A percentile compares a stretch with the other conserved stretches of the same genome.
Evolutionary conservation across 2,329 filamentous ascomycete species (phyloP).

Genomic region (Dendrostoma leiphaemia): DNA sequence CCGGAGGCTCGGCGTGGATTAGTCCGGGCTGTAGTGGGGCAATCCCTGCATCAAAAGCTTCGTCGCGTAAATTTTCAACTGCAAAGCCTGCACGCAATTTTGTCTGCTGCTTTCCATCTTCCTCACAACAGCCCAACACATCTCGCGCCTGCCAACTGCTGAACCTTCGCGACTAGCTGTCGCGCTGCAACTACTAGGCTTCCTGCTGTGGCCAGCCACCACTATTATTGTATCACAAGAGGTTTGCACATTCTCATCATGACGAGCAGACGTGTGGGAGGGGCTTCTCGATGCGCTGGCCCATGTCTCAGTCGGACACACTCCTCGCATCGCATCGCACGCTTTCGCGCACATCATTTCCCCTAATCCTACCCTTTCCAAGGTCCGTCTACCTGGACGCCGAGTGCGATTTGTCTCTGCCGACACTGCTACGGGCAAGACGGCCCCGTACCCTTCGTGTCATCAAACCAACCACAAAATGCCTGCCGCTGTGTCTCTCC

Average conservation of each 20-base stretch:
- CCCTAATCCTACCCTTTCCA: slow-evolving; percentile 1
- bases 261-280: not conserved
- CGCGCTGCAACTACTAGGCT: too few species aligned
- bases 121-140: too few species aligned
- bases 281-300: not conserved
- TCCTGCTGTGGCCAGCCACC: too few species aligned
- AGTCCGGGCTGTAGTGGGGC: not conserved
- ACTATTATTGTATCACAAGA: not conserved
- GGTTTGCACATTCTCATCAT: slow-evolving; percentile 1
- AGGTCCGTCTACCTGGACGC: slow-evolving; percentile 3
- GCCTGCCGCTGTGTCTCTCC: slow-evolving; percentile 58
- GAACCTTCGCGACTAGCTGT: too few species aligned
- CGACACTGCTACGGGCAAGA: not conserved
- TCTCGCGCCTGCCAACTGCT: too few species aligned
- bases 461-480: slow-evolving; percentile 48
- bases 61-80: slow-evolving; percentile 11
- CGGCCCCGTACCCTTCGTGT: not conserved
- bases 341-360: not conserved
- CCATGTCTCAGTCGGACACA: not conserved
- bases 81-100: too few species aligned
- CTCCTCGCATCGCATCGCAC: too few species aligned
- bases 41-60: not conserved
- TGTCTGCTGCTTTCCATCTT: too few species aligned
- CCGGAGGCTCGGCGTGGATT: not conserved
- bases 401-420: not conserved